Conservation (phyloP, 2,329 filamentous ascomycete species). For the Aureobasidium vineae region DNA sequence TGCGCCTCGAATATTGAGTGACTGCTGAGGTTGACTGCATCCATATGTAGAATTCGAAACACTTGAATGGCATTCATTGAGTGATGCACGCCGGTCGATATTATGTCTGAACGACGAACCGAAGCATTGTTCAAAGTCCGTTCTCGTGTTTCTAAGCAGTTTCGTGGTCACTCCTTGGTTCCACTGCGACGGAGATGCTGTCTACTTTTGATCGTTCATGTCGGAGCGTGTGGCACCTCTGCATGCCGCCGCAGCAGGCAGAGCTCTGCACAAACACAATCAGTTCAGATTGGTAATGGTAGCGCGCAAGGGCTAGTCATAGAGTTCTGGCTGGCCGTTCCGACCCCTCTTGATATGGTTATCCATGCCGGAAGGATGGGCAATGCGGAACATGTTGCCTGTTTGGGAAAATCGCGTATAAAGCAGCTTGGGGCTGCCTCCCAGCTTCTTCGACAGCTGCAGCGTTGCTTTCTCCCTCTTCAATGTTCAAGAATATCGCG, state of each 20-base stretch:
- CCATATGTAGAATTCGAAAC: neutral
- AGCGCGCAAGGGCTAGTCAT: neutral
- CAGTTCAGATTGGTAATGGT: neutral
- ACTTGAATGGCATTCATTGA: neutral
- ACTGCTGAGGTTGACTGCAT: neutral
- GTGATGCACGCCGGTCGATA: neutral
- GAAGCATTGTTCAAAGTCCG: neutral
- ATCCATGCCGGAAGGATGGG: conserved; percentile 16
- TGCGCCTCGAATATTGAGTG: neutral
- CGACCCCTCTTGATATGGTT: conserved; percentile 22
- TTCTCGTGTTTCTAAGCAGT: neutral
- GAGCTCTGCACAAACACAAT: neutral
- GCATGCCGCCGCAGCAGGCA: neutral
- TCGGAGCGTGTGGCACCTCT: neutral
- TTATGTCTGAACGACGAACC: neutral
- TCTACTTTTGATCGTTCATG: neutral
- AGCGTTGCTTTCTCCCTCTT: conserved; percentile 15
- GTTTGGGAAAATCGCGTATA: conserved; percentile 20
- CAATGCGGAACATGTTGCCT: conserved; percentile 12
- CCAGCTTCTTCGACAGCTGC: conserved; percentile 10
- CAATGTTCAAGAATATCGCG: conserved; percentile 7
- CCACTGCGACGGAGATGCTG: neutral
- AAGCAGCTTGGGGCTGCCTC: conserved; percentile 11
- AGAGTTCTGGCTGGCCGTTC: conserved; percentile 3
- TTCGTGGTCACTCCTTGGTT: neutral